A percentile compares a stretch with the other conserved stretches of the same genome.
Conservation (phyloP, 2,329 filamentous ascomycete genomes). For the Scedosporium boydii region DNA sequence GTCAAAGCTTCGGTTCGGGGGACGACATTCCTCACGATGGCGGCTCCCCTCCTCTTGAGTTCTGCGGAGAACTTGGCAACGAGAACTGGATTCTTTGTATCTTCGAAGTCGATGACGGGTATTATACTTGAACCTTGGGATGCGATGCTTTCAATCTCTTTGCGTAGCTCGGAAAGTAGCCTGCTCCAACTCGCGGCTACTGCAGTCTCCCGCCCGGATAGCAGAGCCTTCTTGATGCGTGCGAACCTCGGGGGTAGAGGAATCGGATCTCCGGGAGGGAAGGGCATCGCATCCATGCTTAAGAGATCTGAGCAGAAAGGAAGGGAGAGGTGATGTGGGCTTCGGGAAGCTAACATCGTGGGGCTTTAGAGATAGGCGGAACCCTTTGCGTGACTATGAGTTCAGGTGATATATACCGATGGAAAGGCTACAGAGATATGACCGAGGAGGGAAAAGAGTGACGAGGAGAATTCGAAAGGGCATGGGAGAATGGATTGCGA, state of each 20-base stretch:
- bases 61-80: conserved; percentile 17
- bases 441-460: background rate
- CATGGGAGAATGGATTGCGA: background rate
- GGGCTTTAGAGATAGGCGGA: background rate
- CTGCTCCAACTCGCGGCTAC: conserved; percentile 29
- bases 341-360: background rate
- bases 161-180: conserved; percentile 24
- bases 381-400: background rate
- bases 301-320: background rate
- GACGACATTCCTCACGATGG: conserved; percentile 22
- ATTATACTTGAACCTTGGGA: conserved; percentile 24
- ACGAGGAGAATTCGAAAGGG: background rate
- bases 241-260: conserved; percentile 4
- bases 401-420: background rate
- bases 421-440: background rate
- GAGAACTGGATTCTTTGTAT: conserved; percentile 20
- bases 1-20: conserved; percentile 16
- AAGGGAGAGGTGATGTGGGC: background rate
- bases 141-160: conserved; percentile 28
- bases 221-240: conserved; percentile 27
- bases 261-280: conserved; percentile 1
- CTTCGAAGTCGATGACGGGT: conserved; percentile 30
- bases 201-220: conserved; percentile 25
- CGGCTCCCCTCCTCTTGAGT: conserved; percentile 21
- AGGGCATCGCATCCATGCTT: background rate